phyloP scores from a whole-genome alignment of 169 alveolate genomes.

The Babesia bovis region DNA sequence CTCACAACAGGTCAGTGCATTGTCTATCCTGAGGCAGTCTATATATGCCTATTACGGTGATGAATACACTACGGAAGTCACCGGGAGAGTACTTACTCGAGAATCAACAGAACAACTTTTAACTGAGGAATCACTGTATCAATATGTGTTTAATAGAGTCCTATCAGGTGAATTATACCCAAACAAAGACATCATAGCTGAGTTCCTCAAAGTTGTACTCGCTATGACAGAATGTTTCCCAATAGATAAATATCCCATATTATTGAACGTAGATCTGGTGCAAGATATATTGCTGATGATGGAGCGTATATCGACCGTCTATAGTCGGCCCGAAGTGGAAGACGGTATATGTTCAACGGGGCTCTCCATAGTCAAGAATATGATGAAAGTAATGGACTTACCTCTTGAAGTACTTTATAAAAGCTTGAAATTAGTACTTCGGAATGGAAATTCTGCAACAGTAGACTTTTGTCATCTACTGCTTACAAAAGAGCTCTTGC shows the following conservation, averaged over 20 bases:
- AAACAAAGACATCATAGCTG: slow-evolving; percentile 18
- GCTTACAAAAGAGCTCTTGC: slow-evolving; percentile 24
- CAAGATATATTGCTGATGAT: slow-evolving; percentile 20
- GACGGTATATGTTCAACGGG: slow-evolving; percentile 40
- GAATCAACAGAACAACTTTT: slow-evolving; percentile 25
- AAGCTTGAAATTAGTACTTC: slow-evolving; percentile 1
- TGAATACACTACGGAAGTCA: not conserved
- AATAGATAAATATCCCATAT: slow-evolving; percentile 5
- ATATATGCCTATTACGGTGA: slow-evolving; percentile 35
- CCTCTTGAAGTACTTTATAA: slow-evolving; percentile 10
- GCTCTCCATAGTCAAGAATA: slow-evolving; percentile 33
- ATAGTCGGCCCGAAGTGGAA: slow-evolving; percentile 5
- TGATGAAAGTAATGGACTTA: slow-evolving; percentile 3
- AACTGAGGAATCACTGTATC: slow-evolving; percentile 12
- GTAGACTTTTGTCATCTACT: slow-evolving; percentile 46
- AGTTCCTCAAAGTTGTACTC: slow-evolving; percentile 23
- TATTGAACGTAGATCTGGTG: slow-evolving; percentile 10
- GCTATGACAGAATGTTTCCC: slow-evolving; percentile 30
- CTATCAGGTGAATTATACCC: slow-evolving; percentile 26
- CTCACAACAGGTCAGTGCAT: slow-evolving; percentile 20
- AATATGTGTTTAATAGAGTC: slow-evolving; percentile 15
- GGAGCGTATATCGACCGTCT: slow-evolving; percentile 12
- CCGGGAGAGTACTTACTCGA: slow-evolving; percentile 14
- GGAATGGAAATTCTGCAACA: slow-evolving; percentile 19
- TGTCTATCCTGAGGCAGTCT: slow-evolving; percentile 32